These are phyloP conservation scores for Phylloporus rhodoxanthus DNA, from an alignment of 768 basidiomycete species.

Conservation along the genomic window DNA sequence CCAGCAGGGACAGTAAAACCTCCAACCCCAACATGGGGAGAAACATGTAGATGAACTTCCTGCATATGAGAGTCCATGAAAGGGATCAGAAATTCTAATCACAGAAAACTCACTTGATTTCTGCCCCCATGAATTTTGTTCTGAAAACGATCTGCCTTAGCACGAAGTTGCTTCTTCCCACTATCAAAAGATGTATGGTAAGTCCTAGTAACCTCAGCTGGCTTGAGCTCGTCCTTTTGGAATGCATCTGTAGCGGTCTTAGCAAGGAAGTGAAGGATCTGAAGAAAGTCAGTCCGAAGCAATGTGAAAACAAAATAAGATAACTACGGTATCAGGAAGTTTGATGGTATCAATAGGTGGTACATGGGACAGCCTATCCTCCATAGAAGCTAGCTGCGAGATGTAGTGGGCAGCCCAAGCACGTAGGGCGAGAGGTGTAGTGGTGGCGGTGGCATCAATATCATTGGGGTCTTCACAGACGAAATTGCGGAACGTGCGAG, in stretches of 20 bases:
- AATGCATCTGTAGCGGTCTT: slow-evolving; percentile 23
- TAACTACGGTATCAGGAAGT: slow-evolving; percentile 17
- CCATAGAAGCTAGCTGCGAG: slow-evolving; percentile 19
- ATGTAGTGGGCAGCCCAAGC: slow-evolving; percentile 31
- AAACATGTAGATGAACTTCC: slow-evolving; percentile 21
- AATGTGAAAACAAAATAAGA: background rate
- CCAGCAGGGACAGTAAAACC: slow-evolving; percentile 20
- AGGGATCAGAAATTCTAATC: background rate
- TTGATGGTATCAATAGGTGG: slow-evolving; percentile 24
- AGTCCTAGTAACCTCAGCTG: slow-evolving; percentile 18
- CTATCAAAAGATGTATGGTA: slow-evolving; percentile 14
- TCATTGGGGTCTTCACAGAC: slow-evolving; percentile 3
- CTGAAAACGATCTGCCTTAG: slow-evolving; percentile 26
- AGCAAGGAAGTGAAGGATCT: slow-evolving; percentile 26
- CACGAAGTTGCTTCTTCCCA: slow-evolving; percentile 12
- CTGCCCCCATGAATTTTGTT: slow-evolving; percentile 27
- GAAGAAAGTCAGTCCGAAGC: background rate
- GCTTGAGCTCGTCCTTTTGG: slow-evolving; percentile 25
- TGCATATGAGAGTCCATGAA: slow-evolving; percentile 1
- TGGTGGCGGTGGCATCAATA: background rate
- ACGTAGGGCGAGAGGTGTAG: slow-evolving; percentile 23
- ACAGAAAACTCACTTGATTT: slow-evolving; percentile 33
- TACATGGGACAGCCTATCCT: slow-evolving; percentile 18
- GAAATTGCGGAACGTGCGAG: slow-evolving; percentile 4
- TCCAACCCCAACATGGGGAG: slow-evolving; percentile 15